Evolutionary conservation across 2,329 filamentous ascomycete genomes (phyloP).

Genomic region (Bisporella sp.): DNA sequence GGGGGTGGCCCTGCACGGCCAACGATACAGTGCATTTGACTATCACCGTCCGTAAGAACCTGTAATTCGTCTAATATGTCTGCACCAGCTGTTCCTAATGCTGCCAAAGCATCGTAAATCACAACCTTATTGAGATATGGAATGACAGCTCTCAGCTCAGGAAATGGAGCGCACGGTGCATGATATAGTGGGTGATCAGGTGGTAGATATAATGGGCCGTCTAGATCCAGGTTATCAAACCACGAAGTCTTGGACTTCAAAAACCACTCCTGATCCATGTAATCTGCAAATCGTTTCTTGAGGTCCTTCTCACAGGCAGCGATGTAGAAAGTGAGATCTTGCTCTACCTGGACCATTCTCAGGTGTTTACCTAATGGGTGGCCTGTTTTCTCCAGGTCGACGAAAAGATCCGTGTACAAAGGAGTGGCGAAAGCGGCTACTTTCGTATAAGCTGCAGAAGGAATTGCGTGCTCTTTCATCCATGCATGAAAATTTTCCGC

Average conservation of each 20-base stretch:
- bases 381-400: conserved; percentile 1
- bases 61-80: conserved; percentile 1
- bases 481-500: conserved; percentile 5
- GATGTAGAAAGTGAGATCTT: neutral
- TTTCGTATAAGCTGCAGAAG: conserved; percentile 8
- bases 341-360: conserved; percentile 1
- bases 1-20: neutral
- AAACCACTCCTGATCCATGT: conserved; percentile 6
- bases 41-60: neutral
- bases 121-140: conserved; percentile 7
- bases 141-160: neutral
- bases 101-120: conserved; percentile 9
- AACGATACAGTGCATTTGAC: conserved; percentile 4
- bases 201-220: neutral
- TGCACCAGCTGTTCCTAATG: conserved; percentile 4
- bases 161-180: neutral
- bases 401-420: conserved; percentile 4
- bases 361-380: conserved; percentile 6
- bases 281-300: neutral
- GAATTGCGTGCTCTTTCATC: conserved; percentile 3
- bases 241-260: conserved; percentile 3
- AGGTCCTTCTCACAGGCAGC: neutral
- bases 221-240: conserved; percentile 1
- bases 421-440: conserved; percentile 5
- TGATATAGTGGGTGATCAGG: neutral